Percentiles rank a stretch among this genome's conserved stretches.
These are phyloP conservation scores for Pyrenophora graminea DNA, from an alignment of 2,329 filamentous ascomycete species.

Conservation along the genomic window DNA sequence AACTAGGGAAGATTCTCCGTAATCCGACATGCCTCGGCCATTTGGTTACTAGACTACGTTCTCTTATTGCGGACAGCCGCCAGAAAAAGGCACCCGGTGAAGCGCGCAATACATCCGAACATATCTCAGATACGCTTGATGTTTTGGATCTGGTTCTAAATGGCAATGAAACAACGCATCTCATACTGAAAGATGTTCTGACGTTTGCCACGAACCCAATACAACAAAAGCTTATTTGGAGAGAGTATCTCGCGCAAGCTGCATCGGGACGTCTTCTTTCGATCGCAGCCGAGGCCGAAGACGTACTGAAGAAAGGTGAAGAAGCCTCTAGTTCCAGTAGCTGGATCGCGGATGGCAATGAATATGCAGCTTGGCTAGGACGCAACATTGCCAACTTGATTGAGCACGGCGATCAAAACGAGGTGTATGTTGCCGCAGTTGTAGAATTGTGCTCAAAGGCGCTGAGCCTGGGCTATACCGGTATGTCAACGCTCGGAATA, in stretches of 20 bases:
- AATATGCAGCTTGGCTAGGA: constrained; percentile 74
- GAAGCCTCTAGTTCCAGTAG: constrained; percentile 23
- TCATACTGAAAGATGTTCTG: constrained; percentile 53
- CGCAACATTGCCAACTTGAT: constrained; percentile 61
- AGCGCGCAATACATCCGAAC: constrained; percentile 37
- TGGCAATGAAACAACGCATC: constrained; percentile 48
- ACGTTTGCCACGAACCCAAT: constrained; percentile 46
- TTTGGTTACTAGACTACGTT: constrained; percentile 70
- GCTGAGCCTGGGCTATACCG: constrained; percentile 72
- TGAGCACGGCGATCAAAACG: constrained; percentile 42
- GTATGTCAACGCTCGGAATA: constrained; percentile 38
- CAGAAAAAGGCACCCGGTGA: constrained; percentile 42
- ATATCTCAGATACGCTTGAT: constrained; percentile 49
- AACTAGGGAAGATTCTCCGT: constrained; percentile 67
- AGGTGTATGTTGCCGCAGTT: constrained; percentile 36
- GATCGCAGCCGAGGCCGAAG: constrained; percentile 62
- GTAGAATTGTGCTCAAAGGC: constrained; percentile 60
- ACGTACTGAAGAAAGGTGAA: constrained; percentile 48
- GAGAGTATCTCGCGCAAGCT: constrained; percentile 62
- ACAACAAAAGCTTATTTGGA: constrained; percentile 63
- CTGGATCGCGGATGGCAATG: constrained; percentile 69
- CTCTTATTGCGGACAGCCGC: constrained; percentile 54
- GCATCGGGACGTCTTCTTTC: constrained; percentile 65
- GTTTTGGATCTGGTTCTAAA: constrained; percentile 51
- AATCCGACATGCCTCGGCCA: constrained; percentile 80